phyloP scores from a whole-genome alignment of 345 rosid genomes.

The Eucalyptus albens region DNA sequence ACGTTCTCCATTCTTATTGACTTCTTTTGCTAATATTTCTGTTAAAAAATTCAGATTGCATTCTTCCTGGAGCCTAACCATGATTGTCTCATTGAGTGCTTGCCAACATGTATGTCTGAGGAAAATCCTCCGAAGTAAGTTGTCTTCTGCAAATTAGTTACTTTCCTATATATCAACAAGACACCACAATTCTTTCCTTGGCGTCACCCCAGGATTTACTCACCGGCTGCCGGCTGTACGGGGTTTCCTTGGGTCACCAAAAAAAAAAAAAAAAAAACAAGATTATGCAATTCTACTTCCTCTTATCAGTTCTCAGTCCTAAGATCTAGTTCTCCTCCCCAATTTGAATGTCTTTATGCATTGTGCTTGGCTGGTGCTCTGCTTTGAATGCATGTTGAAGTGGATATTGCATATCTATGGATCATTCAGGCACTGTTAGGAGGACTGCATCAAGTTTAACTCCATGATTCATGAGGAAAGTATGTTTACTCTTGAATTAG shows the following conservation, averaged over 20 bases:
- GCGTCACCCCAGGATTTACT: no score
- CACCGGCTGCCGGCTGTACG: no score
- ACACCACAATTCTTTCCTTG: no score
- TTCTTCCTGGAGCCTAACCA: background rate
- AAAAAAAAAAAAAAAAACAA: no score
- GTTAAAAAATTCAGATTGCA: background rate
- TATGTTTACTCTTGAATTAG: no score
- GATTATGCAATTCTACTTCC: background rate
- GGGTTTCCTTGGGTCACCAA: no score
- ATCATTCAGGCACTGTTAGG: background rate
- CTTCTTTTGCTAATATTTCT: background rate
- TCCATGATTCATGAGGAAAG: background rate
- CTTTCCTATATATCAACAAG: no score
- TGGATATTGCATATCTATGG: background rate
- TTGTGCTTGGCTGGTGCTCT: background rate
- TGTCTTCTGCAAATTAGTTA: no score
- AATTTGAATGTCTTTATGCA: background rate
- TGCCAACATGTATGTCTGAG: background rate
- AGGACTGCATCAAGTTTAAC: background rate
- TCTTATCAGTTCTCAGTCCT: background rate
- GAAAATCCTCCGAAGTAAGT: background rate
- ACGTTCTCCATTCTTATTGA: background rate
- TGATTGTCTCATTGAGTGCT: background rate
- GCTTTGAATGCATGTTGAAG: background rate
- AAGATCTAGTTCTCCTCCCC: background rate